These are phyloP conservation scores for Penicillium herquei DNA, from an alignment of 495 filamentous ascomycete species.

Conservation along the genomic window DNA sequence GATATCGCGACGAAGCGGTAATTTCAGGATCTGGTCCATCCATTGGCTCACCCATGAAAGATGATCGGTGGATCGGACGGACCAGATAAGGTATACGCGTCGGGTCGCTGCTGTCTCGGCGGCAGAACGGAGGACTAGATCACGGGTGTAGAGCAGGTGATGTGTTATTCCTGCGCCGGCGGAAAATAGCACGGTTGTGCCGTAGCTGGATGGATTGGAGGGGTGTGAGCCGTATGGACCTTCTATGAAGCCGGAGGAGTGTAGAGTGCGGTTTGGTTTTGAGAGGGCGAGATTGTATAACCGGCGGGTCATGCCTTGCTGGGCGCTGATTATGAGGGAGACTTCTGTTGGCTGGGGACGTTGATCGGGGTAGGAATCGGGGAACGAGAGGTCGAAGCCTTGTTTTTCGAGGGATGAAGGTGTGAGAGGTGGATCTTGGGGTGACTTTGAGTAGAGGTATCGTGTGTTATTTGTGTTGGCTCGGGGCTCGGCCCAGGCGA, in stretches of 20 bases:
- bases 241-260: constrained; percentile 66
- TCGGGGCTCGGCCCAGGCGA: constrained; percentile 52
- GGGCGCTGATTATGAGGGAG: constrained; percentile 74
- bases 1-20: constrained; percentile 78
- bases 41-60: constrained; percentile 90
- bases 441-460: constrained; percentile 9
- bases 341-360: constrained; percentile 52
- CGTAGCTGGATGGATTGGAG: constrained; percentile 71
- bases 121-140: constrained; percentile 67
- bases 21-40: constrained; percentile 91
- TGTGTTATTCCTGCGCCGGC: constrained; percentile 89
- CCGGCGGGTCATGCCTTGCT: constrained; percentile 78
- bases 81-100: constrained; percentile 84
- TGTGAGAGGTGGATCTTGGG: constrained; percentile 4
- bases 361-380: constrained; percentile 12
- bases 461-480: constrained; percentile 18
- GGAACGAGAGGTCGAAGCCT: constrained; percentile 25
- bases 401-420: constrained; percentile 43
- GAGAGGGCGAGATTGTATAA: constrained; percentile 68
- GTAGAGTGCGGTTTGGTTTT: constrained; percentile 56
- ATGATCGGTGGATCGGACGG: constrained; percentile 82
- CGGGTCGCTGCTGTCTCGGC: constrained; percentile 72
- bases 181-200: constrained; percentile 82
- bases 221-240: constrained; percentile 75
- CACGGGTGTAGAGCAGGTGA: constrained; percentile 73